Evolutionary conservation across 768 basidiomycete species (phyloP).

Genomic region (Mycena chlorophos): DNA sequence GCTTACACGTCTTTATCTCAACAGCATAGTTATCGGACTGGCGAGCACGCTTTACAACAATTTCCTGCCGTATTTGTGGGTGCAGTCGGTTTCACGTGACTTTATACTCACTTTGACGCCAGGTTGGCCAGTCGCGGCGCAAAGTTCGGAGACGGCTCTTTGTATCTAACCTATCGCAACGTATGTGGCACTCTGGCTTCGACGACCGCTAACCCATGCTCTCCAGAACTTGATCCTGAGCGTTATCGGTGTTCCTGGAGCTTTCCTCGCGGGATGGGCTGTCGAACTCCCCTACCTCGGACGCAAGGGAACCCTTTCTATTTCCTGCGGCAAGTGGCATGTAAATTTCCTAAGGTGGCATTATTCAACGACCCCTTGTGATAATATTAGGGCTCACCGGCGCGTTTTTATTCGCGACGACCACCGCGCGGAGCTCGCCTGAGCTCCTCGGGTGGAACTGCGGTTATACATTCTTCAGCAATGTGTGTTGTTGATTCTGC

Average conservation of each 20-base stretch:
- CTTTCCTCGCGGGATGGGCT: constrained; percentile 68
- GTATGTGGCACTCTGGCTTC: constrained; percentile 32
- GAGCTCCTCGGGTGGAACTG: constrained; percentile 73
- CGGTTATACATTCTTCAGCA: constrained; percentile 65
- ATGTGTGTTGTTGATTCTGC: constrained; percentile 35
- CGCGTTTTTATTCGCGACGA: constrained; percentile 70
- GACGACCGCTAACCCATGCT: neutral
- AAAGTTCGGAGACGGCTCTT: constrained; percentile 65
- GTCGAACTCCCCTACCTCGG: constrained; percentile 68
- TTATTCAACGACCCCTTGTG: constrained; percentile 47
- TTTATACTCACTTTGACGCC: neutral
- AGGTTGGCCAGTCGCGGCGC: constrained; percentile 69
- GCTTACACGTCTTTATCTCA: neutral
- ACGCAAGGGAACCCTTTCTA: constrained; percentile 63
- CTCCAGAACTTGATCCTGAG: constrained; percentile 69
- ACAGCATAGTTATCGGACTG: constrained; percentile 63
- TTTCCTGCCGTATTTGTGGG: constrained; percentile 25
- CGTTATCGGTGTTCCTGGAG: constrained; percentile 67
- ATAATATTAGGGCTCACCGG: constrained; percentile 67
- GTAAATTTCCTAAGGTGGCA: constrained; percentile 22
- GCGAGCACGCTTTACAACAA: constrained; percentile 58
- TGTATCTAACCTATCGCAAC: constrained; percentile 75
- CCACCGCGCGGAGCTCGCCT: constrained; percentile 61
- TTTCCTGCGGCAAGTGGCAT: constrained; percentile 56
- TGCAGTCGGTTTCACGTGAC: neutral